Conservation (phyloP, 2,329 filamentous ascomycete species). For the Aspergillus tamarii region DNA sequence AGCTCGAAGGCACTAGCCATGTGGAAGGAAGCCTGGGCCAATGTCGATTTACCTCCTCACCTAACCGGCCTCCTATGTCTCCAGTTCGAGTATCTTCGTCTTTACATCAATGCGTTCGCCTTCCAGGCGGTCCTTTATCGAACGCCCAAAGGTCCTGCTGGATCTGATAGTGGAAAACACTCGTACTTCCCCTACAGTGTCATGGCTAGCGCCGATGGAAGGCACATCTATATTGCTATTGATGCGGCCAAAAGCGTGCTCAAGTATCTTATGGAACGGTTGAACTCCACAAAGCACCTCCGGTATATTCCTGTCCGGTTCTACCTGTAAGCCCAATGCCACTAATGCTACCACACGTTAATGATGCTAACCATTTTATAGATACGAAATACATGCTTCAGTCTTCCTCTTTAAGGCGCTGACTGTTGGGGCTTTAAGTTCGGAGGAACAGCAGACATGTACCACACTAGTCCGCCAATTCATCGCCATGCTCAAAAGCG, state of each 20-base stretch:
- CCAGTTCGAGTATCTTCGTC: conserved; percentile 15
- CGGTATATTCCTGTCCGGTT: conserved; percentile 17
- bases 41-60: not conserved
- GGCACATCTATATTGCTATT: conserved; percentile 21
- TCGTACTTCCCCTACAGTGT: conserved; percentile 19
- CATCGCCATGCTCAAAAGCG: conserved; percentile 13
- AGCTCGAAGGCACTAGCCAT: conserved; percentile 6
- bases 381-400: conserved; percentile 16
- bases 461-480: conserved; percentile 9
- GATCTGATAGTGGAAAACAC: not conserved
- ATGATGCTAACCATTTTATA: not conserved
- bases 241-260: conserved; percentile 19
- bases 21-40: conserved; percentile 6
- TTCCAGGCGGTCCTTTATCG: conserved; percentile 20
- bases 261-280: conserved; percentile 5
- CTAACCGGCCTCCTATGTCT: not conserved
- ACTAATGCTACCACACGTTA: not conserved
- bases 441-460: conserved; percentile 3
- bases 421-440: conserved; percentile 10
- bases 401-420: conserved; percentile 20
- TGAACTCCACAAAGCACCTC: conserved; percentile 7
- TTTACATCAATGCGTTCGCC: conserved; percentile 21
- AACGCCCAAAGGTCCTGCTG: not conserved
- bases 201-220: conserved; percentile 21
- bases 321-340: conserved; percentile 9